Conservation (phyloP, 352 stramenopile species). For the Globisporangium irregulare region DNA sequence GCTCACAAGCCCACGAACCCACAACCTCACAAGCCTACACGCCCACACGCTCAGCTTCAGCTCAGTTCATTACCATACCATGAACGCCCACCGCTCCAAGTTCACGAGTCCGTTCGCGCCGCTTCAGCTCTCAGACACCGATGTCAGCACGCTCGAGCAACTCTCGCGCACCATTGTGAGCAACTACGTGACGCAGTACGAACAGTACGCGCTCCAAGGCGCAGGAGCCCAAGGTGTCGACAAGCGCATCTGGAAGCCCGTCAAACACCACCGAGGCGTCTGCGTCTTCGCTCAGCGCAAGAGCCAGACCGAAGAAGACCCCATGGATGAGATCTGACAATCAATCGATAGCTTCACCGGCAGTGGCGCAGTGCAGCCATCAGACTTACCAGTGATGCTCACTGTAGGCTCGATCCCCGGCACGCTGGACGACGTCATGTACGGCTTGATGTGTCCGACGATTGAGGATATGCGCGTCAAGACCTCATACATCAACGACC, state of each 20-base stretch:
- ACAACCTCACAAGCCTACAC: no score
- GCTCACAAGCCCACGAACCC: no score
- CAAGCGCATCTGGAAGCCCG: background rate
- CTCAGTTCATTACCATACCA: background rate
- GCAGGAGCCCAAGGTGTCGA: background rate
- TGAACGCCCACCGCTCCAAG: background rate
- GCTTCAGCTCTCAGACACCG: conserved; percentile 9
- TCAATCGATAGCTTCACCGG: background rate
- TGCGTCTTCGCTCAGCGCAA: conserved; percentile 5
- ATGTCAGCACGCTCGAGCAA: conserved; percentile 6
- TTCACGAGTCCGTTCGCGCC: conserved; percentile 18
- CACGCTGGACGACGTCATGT: conserved; percentile 20
- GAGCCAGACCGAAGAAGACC: background rate
- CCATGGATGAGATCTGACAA: background rate
- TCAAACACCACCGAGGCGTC: background rate
- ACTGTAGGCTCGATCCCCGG: conserved; percentile 6
- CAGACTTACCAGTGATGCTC: conserved; percentile 15
- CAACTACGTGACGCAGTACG: conserved; percentile 7
- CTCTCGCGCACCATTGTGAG: conserved; percentile 3
- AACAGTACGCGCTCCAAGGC: background rate
- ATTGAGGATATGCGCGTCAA: conserved; percentile 9
- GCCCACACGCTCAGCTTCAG: no score
- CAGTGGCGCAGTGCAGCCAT: background rate
- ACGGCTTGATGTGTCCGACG: conserved; percentile 8
- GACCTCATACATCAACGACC: conserved; percentile 7